Conservation (phyloP, 2,329 filamentous ascomycete genomes). For the Myriangium duriaei region DNA sequence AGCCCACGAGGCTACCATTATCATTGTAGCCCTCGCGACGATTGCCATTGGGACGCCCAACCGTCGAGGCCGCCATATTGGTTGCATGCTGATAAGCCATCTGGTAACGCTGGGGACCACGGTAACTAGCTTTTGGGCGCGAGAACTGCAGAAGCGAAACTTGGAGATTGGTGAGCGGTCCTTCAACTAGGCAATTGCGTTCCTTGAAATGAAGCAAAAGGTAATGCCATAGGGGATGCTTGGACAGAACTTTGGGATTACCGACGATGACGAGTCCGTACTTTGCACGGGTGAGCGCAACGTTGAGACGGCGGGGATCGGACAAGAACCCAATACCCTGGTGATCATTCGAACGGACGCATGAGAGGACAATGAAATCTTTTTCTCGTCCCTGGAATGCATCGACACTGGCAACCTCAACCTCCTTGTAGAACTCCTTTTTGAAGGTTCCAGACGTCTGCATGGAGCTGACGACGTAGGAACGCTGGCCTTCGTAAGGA, state of each 20-base stretch:
- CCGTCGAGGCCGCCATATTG: constrained; percentile 42
- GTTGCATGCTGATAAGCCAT: constrained; percentile 60
- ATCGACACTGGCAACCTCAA: constrained; percentile 95
- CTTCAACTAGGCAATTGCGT: constrained; percentile 87
- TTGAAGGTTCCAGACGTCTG: constrained; percentile 94
- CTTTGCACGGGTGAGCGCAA: constrained; percentile 91
- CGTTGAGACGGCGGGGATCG: constrained; percentile 91
- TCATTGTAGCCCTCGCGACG: constrained; percentile 47
- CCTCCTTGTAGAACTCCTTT: constrained; percentile 97
- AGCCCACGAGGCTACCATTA: constrained; percentile 79
- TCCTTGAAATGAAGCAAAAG: constrained; percentile 95
- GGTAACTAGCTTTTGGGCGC: constrained; percentile 82
- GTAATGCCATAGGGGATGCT: constrained; percentile 96
- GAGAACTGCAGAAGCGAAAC: constrained; percentile 90
- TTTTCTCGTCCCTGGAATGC: constrained; percentile 98
- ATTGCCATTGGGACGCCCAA: constrained; percentile 34
- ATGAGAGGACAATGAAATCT: constrained; percentile 96
- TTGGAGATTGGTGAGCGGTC: constrained; percentile 89
- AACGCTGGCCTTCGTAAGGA: constrained; percentile 94
- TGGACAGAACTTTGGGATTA: constrained; percentile 93
- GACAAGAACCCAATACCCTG: constrained; percentile 98
- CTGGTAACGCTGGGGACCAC: constrained; percentile 76
- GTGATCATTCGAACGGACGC: constrained; percentile 96
- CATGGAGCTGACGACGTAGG: constrained; percentile 99
- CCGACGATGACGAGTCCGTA: constrained; percentile 93